Percentiles rank a stretch among this genome's conserved stretches.
phyloP scores from a whole-genome alignment of 164 flowering plant species.

The Dillenia turbinata region DNA sequence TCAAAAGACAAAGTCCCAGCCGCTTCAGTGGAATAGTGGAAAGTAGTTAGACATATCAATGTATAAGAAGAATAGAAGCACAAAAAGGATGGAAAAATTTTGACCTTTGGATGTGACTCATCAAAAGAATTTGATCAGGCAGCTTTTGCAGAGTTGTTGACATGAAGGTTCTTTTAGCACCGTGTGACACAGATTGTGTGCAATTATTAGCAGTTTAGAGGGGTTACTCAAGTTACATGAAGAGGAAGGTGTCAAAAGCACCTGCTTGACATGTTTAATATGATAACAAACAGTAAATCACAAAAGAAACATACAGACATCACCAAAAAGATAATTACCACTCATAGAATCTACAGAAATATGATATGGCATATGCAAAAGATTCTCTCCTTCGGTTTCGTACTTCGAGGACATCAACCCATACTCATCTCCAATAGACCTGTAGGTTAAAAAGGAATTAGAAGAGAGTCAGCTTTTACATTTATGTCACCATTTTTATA shows the following conservation, averaged over 20 bases:
- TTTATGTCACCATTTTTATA: constrained; percentile 3
- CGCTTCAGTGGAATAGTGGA: constrained; percentile 43
- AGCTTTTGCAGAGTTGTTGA: no score
- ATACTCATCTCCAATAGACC: constrained; percentile 82
- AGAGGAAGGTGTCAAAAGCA: no score
- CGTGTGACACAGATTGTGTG: no score
- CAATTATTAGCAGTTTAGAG: no score
- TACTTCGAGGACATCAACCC: constrained; percentile 62
- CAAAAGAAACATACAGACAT: no score
- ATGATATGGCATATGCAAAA: constrained; percentile 55
- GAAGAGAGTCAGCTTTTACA: constrained; percentile 4
- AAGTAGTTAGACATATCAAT: background rate
- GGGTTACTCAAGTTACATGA: no score
- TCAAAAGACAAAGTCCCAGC: constrained; percentile 39
- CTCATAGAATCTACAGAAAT: constrained; percentile 42
- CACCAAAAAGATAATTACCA: constrained; percentile 31
- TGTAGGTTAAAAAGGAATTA: constrained; percentile 17
- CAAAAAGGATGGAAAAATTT: no score
- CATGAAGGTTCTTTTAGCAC: no score
- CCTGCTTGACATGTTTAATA: background rate
- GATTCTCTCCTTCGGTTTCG: constrained; percentile 45
- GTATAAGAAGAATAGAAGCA: no score
- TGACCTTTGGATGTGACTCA: no score
- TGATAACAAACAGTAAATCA: background rate
- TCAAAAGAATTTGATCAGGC: no score